These are phyloP conservation scores for Triangularia verruculosa DNA, from an alignment of 2,329 filamentous ascomycete species.

Conservation along the genomic window DNA sequence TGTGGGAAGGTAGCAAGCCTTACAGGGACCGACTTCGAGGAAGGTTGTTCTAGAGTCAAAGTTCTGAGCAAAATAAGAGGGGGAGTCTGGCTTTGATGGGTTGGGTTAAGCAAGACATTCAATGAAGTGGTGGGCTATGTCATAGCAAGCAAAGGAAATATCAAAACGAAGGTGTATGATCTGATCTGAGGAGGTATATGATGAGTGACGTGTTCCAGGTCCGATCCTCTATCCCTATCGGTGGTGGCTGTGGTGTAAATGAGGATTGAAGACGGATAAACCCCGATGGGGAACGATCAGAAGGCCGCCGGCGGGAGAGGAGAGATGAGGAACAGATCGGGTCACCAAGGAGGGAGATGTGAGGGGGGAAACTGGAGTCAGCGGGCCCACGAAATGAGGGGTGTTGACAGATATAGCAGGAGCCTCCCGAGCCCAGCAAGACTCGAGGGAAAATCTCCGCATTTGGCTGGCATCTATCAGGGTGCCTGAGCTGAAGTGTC, in stretches of 20 bases:
- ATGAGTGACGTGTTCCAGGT: neutral
- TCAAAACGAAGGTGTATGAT: neutral
- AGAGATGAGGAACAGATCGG: neutral
- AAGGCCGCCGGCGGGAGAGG: neutral
- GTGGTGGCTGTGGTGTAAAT: neutral
- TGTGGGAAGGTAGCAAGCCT: neutral
- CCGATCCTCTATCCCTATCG: neutral
- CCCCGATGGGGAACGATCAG: neutral
- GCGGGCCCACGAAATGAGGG: conserved; percentile 8
- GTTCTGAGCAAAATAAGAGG: neutral
- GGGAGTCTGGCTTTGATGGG: neutral
- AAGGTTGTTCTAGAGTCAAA: neutral
- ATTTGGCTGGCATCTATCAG: neutral
- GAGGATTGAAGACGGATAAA: neutral
- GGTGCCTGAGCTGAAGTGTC: neutral
- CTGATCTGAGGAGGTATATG: neutral
- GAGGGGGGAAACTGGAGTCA: neutral
- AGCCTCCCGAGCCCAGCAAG: neutral
- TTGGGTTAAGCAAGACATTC: neutral
- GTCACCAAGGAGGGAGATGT: neutral
- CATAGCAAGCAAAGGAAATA: neutral
- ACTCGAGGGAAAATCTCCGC: conserved; percentile 11
- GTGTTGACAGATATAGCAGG: neutral
- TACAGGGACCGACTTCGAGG: neutral
- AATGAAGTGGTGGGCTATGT: neutral